These are phyloP conservation scores for Eucalyptus dawsonii DNA, from an alignment of 345 rosid species.

Conservation along the genomic window DNA sequence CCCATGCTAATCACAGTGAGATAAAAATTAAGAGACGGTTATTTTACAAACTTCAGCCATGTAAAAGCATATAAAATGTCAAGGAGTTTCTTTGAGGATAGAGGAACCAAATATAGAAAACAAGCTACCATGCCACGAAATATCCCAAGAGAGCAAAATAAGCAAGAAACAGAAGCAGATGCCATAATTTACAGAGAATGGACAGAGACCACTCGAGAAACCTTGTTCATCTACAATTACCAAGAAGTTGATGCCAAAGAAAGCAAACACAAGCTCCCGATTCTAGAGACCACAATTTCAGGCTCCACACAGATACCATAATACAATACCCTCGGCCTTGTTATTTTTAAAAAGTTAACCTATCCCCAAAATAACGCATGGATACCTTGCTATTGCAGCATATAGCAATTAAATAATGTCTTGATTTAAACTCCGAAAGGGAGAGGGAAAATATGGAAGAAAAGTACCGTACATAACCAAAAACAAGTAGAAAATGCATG, in stretches of 20 bases:
- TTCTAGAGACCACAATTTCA: background rate
- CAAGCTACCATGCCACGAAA: background rate
- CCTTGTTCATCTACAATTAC: background rate
- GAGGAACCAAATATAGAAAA: background rate
- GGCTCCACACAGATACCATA: background rate
- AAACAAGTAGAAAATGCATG: background rate
- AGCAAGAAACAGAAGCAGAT: background rate
- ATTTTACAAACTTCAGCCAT: background rate
- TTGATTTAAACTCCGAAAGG: background rate
- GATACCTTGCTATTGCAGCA: background rate
- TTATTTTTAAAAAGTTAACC: background rate
- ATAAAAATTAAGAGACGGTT: background rate
- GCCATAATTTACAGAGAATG: background rate
- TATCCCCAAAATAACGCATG: background rate
- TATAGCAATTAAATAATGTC: background rate
- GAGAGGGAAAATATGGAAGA: background rate
- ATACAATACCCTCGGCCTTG: background rate
- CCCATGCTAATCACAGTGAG: constrained; percentile 49
- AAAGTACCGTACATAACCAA: background rate
- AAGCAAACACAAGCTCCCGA: background rate
- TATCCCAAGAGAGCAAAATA: background rate
- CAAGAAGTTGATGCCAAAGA: background rate
- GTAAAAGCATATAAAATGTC: background rate
- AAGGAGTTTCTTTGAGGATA: background rate
- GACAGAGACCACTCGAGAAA: background rate